Evolutionary conservation across 345 rosid species (phyloP), one percentile per base, ranked within the genome.

Genomic region (Gossypium mustelinum): DNA sequence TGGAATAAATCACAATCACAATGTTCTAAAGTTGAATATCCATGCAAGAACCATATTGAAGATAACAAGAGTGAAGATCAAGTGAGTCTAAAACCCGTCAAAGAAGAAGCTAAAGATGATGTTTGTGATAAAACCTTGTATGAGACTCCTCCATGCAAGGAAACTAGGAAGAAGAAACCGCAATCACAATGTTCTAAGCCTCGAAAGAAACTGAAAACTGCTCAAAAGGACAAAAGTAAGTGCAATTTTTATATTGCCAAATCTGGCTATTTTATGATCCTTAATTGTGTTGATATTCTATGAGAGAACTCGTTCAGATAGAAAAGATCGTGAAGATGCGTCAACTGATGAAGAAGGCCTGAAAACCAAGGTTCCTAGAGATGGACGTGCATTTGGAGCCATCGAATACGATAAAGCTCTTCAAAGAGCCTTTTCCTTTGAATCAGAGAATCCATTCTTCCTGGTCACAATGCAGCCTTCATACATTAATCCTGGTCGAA

Each of bases 401-500:
- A 69, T 24, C 0, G 12, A 71, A 39, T 29, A 17, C n/a, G 48
- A 20, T 6, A 55, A 11, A 34, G 29, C 50, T 71, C 48, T 55
- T 39, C 62, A 55, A 71, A 55, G 27, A 41, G 74, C 74, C n/a
- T 9, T 3, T 10, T 27, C 18, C 25, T 71, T 54, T 10, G 56
- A 1, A 71, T 71, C 63, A 1, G 18, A 71, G 10, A 71, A 71
- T 34, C 63, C 63, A 11, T 71, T 55, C 56, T 54, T 71, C 43
- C 5, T 71, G 11, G 74, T 55, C 12, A 43, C 47, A 54, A 71
- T 71, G 50, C 74, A 71, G 51, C 74, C 74, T 34, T 71, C 50
- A 11, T 71, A 56, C 51, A 71, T 71, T n/a, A 12, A 54, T 71
- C 50, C 74, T 18, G 74, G 74, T 34, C 29, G 51, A 11, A 71